Evolutionary conservation across 176 grass and related monocot genomes (phyloP).

Genomic region (Eremochloa ophiuroides): DNA sequence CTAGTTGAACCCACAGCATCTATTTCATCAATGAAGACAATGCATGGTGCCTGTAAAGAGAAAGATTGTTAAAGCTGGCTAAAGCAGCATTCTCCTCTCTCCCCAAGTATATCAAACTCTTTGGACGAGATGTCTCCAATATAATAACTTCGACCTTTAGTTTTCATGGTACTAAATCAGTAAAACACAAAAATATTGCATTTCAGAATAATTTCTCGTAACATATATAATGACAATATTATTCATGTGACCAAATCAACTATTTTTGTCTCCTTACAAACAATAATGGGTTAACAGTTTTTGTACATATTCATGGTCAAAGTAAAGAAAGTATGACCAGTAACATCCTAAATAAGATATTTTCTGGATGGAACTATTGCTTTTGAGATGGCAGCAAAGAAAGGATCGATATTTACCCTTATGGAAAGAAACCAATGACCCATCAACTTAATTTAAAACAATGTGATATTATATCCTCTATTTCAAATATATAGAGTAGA

Average conservation of each 20-base stretch:
- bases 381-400: background rate
- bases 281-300: background rate
- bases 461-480: background rate
- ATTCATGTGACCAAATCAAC: background rate
- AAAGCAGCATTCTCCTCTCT: background rate
- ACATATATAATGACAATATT: background rate
- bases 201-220: background rate
- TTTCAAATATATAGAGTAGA: background rate
- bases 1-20: conserved; percentile 97
- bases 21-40: conserved; percentile 99
- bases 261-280: background rate
- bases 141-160: background rate
- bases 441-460: background rate
- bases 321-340: background rate
- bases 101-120: background rate
- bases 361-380: background rate
- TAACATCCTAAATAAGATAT: background rate
- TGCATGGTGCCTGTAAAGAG: conserved; percentile 81
- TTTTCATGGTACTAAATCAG: background rate
- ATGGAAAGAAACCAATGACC: background rate
- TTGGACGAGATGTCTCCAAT: background rate
- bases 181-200: background rate
- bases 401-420: background rate
- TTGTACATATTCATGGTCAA: background rate
- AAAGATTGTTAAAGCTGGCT: background rate